Base-by-base conservation (phyloP, 73 alveolate species). In the Tetrahymena elliotti region DNA sequence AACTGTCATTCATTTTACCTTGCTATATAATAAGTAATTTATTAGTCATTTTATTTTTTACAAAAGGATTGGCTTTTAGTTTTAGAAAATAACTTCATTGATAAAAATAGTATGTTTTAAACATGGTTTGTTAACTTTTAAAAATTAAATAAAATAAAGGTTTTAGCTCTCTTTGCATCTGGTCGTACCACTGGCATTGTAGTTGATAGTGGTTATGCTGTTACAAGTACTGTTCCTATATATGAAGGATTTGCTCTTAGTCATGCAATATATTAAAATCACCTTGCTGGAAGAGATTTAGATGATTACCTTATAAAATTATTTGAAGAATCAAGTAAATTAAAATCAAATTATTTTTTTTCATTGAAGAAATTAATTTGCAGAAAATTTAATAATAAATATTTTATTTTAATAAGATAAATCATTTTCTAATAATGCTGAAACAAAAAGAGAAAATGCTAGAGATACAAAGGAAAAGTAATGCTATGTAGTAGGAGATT, bases 111-210 rank as follows among this genome's bases (percentile, higher is more conserved):
- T n/a, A n/a, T n/a, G n/a, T n/a, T n/a, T n/a, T 24, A 6, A 68
- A 68, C 10, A 68, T n/a, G n/a, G 35, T 68, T 24, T n/a, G 22
- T 24, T 68, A 18, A 1, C 22, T 18, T 3, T 22, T 27, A 18
- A 68, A 27, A 40, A 52, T 94, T 94, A 31, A 52, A 35, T 47
- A 83, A 27, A 38, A 52, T 38, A 38, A 10, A 99, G 84, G 99
- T 99, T 11, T 97, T 98, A 22, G 98, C 99, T 7, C 97, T 99
- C 18, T 99, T 96, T 95, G 99, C 99, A 34, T 98, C 99, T 34
- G 99, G 99, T n/a, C 97, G 99, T 95, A 99, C 99, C 15, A 98
- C 99, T 39, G 99, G 99, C 37, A 96, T 99, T 83, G 99, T 99
- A 12, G 99, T 99, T 82, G 99, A 99, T 95, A 97, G 98, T 68